Evolutionary conservation across 352 stramenopile genomes (phyloP).

Genomic region (Thalassiosira mediterranea): DNA sequence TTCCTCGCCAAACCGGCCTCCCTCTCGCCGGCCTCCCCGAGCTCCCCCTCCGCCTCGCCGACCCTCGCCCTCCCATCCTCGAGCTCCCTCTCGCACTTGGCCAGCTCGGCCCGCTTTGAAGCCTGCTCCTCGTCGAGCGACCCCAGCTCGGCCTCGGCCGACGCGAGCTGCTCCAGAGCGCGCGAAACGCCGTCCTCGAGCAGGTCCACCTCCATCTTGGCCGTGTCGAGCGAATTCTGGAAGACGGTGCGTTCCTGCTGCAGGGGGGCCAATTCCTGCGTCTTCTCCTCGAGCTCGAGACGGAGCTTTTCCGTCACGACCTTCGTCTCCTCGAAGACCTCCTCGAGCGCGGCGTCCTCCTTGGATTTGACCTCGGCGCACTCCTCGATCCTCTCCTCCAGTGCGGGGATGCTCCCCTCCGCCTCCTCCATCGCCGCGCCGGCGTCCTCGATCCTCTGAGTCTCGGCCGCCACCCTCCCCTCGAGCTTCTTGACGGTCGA

Average conservation of each 20-base stretch:
- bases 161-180: constrained; percentile 65
- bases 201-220: constrained; percentile 77
- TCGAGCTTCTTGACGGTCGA: constrained; percentile 91
- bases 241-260: constrained; percentile 79
- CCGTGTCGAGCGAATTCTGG: constrained; percentile 80
- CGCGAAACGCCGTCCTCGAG: constrained; percentile 72
- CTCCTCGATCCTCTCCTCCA: constrained; percentile 86
- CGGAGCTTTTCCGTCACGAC: constrained; percentile 77
- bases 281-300: constrained; percentile 79
- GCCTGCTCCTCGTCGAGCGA: constrained; percentile 67
- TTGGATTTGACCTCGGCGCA: constrained; percentile 53
- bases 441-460: constrained; percentile 90
- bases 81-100: constrained; percentile 65
- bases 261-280: constrained; percentile 78
- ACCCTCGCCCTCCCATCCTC: constrained; percentile 55
- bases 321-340: constrained; percentile 82
- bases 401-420: constrained; percentile 87
- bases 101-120: constrained; percentile 62
- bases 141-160: constrained; percentile 77
- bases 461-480: constrained; percentile 88
- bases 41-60: constrained; percentile 81
- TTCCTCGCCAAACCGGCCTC: constrained; percentile 75
- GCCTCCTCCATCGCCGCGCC: constrained; percentile 87
- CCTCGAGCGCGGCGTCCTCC: constrained; percentile 89
- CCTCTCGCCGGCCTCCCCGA: constrained; percentile 76